These are phyloP conservation scores for Prunus yedoensis DNA, from an alignment of 331 rosid genomes.

Conservation along the genomic window DNA sequence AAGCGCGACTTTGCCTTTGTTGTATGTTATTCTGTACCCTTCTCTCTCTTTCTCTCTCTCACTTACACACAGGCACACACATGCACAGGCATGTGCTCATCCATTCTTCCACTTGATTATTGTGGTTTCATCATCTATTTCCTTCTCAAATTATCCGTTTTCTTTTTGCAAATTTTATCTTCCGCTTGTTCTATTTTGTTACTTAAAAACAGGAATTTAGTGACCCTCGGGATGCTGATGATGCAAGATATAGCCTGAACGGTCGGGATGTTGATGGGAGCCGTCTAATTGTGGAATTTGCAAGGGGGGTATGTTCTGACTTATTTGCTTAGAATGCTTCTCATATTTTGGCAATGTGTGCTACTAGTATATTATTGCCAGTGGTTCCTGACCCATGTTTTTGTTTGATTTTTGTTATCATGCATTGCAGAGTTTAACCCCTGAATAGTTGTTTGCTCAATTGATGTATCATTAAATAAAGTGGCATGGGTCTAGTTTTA, in stretches of 20 bases:
- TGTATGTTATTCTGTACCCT: constrained; percentile 56
- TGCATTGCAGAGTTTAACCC: neutral
- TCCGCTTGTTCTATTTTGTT: constrained; percentile 29
- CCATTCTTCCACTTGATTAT: neutral
- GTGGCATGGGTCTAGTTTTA: no score
- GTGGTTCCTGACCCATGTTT: neutral
- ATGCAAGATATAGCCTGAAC: constrained; percentile 74
- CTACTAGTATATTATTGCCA: neutral
- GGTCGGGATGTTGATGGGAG: constrained; percentile 80
- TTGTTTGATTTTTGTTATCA: neutral
- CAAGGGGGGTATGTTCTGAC: constrained; percentile 65
- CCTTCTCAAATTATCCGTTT: constrained; percentile 4
- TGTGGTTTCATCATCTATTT: constrained; percentile 9
- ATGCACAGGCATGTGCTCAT: neutral
- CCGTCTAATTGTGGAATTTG: constrained; percentile 72
- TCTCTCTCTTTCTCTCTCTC: constrained; percentile 1
- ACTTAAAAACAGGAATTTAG: constrained; percentile 67
- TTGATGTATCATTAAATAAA: no score
- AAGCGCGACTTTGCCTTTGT: constrained; percentile 94
- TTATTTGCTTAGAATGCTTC: neutral
- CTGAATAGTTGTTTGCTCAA: neutral
- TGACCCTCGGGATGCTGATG: constrained; percentile 87
- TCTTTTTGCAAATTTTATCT: constrained; percentile 32
- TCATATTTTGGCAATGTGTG: neutral
- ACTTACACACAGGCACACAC: neutral